Percentiles rank a stretch among this genome's conserved stretches.
Conservation (phyloP, 768 basidiomycete species). For the Pleurotus platypus region DNA sequence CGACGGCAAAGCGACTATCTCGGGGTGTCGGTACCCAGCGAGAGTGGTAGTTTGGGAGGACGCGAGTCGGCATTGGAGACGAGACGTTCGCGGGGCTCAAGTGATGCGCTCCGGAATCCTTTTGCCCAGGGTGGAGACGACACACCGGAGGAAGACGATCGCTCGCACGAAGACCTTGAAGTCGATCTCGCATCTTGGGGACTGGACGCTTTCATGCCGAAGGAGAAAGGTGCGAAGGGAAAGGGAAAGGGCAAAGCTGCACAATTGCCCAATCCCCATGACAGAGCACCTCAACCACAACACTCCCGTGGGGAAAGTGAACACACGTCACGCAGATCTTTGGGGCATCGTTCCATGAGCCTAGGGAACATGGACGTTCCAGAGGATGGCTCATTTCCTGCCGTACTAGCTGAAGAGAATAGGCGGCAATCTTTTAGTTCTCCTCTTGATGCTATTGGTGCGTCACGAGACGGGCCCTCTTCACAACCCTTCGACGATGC, state of each 20-base stretch:
- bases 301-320: slow-evolving; percentile 40
- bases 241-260: slow-evolving; percentile 40
- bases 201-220: slow-evolving; percentile 70
- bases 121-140: slow-evolving; percentile 56
- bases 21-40: slow-evolving; percentile 63
- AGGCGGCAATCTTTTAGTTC: slow-evolving; percentile 59
- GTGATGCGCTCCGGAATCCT: slow-evolving; percentile 68
- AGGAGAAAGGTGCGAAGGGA: slow-evolving; percentile 51
- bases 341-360: slow-evolving; percentile 57
- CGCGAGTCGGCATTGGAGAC: slow-evolving; percentile 46
- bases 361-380: slow-evolving; percentile 56
- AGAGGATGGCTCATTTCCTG: slow-evolving; percentile 27
- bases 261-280: slow-evolving; percentile 35
- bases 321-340: slow-evolving; percentile 22
- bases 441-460: slow-evolving; percentile 49
- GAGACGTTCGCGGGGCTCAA: slow-evolving; percentile 51
- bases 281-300: slow-evolving; percentile 38
- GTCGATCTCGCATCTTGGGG: slow-evolving; percentile 86
- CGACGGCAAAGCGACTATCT: slow-evolving; percentile 64
- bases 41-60: slow-evolving; percentile 42
- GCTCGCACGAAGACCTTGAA: slow-evolving; percentile 55
- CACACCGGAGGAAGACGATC: slow-evolving; percentile 49
- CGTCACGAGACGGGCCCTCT: slow-evolving; percentile 38
- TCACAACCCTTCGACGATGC: slow-evolving; percentile 48
- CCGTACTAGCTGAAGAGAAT: slow-evolving; percentile 19